Base-by-base conservation (phyloP, 768 basidiomycete species). In the Ephemerocybe angulata region DNA sequence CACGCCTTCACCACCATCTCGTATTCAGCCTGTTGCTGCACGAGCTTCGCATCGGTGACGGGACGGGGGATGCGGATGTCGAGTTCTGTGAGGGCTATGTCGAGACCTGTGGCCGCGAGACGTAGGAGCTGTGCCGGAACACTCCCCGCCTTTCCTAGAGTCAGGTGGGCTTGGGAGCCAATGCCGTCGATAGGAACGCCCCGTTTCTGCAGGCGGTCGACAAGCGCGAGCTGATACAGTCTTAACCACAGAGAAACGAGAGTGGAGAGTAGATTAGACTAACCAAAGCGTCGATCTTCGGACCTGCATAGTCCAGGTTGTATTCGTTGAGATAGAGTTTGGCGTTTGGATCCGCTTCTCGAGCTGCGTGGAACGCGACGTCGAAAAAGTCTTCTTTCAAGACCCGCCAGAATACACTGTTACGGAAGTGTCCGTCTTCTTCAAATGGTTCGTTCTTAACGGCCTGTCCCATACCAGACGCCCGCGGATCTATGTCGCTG, bases 61-160 rank as follows among this genome's bases (percentile, higher is more conserved):
- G 83, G 84, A 10, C 80, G 68, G 7, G 73, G 74, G 74, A 85
- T 83, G 47, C 85, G 75, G 60, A 82, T 82, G 62, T 87, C 85
- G 47, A 87, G 76, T 63, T 86, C 86, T 1, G 86, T 87, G 59
- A 86, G 78, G 12, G 84, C 85, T 21, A 86, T 80, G 60, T 87
- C 85, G 40, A 87, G 70, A 3, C 86, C 84, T 27, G 86, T 77
- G 12, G 76, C 77, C 12, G 80, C 76, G 63, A 87, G 80, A 49
- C 76, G 71, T 56, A 76, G 63, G 53, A 85, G 68, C 56, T 81
- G 80, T 2, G 72, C 64, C 52, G 76, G 69, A 44, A 87, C 63
- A 8, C 70, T 68, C 1, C 82, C 81, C 17, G 86, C 73, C 56
- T 77, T 61, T 22, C 83, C 84, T 22, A 85, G 77, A 60, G 83